A percentile compares a stretch with the other conserved stretches of the same genome.
These are phyloP conservation scores for Oryza glumipatula DNA, from an alignment of 176 grass and related monocot genomes.

Conservation along the genomic window DNA sequence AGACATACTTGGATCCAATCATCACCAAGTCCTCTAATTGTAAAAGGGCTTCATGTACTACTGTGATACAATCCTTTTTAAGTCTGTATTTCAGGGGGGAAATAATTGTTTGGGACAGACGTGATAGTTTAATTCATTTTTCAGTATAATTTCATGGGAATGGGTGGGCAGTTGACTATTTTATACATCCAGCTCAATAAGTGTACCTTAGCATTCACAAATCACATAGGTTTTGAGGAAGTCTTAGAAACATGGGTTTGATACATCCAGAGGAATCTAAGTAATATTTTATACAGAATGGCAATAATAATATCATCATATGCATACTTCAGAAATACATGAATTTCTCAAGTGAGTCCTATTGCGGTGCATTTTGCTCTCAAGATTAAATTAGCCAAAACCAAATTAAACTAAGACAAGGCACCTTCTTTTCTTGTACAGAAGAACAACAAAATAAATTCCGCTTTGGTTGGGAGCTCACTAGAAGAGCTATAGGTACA, in stretches of 20 bases:
- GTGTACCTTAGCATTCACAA: not conserved
- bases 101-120: not conserved
- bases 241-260: not conserved
- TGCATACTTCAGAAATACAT: not conserved
- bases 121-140: not conserved
- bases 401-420: not conserved
- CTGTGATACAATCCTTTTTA: not conserved
- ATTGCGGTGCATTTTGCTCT: not conserved
- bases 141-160: not conserved
- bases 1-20: conserved; percentile 5
- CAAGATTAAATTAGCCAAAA: conserved; percentile 20
- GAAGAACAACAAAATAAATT: conserved; percentile 12
- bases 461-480: not conserved
- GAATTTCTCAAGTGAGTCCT: not conserved
- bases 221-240: not conserved
- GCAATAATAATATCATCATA: not conserved
- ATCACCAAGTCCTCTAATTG: not conserved
- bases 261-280: not conserved
- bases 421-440: not conserved
- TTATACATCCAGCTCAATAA: not conserved
- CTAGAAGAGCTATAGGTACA: conserved; percentile 4
- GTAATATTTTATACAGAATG: not conserved
- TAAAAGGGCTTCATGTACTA: not conserved
- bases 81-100: not conserved
- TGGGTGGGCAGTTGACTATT: not conserved